Conservation (phyloP, 2,329 filamentous ascomycete genomes). For the Thermomyces lanuginosus region DNA sequence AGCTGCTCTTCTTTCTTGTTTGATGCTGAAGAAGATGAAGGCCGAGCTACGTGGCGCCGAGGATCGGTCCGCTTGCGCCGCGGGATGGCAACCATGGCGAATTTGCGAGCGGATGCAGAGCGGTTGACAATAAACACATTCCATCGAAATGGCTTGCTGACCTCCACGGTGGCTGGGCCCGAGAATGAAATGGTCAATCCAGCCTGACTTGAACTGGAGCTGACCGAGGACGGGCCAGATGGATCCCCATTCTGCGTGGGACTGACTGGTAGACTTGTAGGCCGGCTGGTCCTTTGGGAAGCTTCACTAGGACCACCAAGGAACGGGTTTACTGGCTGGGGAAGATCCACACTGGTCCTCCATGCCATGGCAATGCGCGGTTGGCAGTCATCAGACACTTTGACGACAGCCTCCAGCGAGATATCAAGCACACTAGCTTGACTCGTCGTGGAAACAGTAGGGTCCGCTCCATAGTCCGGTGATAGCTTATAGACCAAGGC, state of each 20-base stretch:
- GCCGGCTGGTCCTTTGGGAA: slow-evolving; percentile 30
- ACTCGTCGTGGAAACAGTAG: slow-evolving; percentile 21
- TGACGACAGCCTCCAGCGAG: slow-evolving; percentile 27
- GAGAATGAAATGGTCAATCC: slow-evolving; percentile 41
- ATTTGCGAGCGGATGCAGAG: slow-evolving; percentile 35
- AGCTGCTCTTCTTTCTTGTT: slow-evolving; percentile 22
- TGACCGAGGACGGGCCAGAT: slow-evolving; percentile 5
- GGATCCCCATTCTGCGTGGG: slow-evolving; percentile 11
- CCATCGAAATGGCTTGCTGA: slow-evolving; percentile 40
- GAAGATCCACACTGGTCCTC: slow-evolving; percentile 34
- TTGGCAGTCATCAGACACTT: slow-evolving; percentile 24
- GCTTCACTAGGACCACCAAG: slow-evolving; percentile 31
- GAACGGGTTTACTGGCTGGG: slow-evolving; percentile 30
- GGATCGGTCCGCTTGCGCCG: slow-evolving; percentile 28
- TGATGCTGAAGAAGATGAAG: slow-evolving; percentile 30
- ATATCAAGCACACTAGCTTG: slow-evolving; percentile 31
- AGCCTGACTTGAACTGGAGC: slow-evolving; percentile 18
- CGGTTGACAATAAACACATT: slow-evolving; percentile 44
- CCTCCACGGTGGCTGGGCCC: slow-evolving; percentile 32
- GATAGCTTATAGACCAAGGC: slow-evolving; percentile 40
- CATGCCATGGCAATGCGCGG: slow-evolving; percentile 34
- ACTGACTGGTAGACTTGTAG: slow-evolving; percentile 26
- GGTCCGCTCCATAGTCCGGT: slow-evolving; percentile 21
- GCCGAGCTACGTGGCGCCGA: slow-evolving; percentile 27
- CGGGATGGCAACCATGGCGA: slow-evolving; percentile 39